These are phyloP conservation scores for Wickerhamiella kurtzmanii DNA, from an alignment of 805 yeast species.

Conservation along the genomic window DNA sequence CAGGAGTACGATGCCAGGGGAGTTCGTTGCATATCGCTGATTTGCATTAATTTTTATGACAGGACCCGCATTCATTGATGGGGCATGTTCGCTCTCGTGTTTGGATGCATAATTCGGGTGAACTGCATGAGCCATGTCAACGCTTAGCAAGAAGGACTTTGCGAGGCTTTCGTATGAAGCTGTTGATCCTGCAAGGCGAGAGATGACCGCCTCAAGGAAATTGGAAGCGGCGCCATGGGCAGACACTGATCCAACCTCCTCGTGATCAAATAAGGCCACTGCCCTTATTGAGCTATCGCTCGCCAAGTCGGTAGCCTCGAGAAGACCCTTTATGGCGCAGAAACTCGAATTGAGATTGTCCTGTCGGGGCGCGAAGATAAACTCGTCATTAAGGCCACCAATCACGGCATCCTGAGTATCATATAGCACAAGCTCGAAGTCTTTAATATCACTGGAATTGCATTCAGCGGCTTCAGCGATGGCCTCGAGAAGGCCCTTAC, in stretches of 20 bases:
- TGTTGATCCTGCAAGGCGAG: conserved; percentile 44
- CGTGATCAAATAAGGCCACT: conserved; percentile 85
- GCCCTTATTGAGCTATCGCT: conserved; percentile 43
- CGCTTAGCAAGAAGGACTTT: conserved; percentile 75
- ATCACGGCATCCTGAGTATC: conserved; percentile 73
- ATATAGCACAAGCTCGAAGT: conserved; percentile 73
- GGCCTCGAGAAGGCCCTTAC: conserved; percentile 50
- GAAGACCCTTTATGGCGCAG: conserved; percentile 59
- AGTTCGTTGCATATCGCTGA: conserved; percentile 89
- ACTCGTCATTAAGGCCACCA: conserved; percentile 86
- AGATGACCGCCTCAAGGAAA: conserved; percentile 65
- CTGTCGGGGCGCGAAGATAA: conserved; percentile 78
- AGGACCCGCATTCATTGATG: conserved; percentile 77
- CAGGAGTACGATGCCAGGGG: conserved; percentile 71
- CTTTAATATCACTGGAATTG: conserved; percentile 50
- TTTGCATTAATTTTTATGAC: conserved; percentile 89
- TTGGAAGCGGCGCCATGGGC: conserved; percentile 97
- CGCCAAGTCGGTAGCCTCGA: conserved; percentile 31
- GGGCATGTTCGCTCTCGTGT: conserved; percentile 69
- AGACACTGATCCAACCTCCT: conserved; percentile 84
- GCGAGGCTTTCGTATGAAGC: conserved; percentile 25
- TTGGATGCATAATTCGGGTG: conserved; percentile 78
- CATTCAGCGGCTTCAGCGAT: conserved; percentile 55
- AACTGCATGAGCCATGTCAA: conserved; percentile 95
- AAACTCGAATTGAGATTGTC: conserved; percentile 85